Percentiles rank a stretch among this genome's conserved stretches.
These are phyloP conservation scores for Macrophomina pseudophaseolina DNA, from an alignment of 2,329 filamentous ascomycete genomes.

Conservation along the genomic window DNA sequence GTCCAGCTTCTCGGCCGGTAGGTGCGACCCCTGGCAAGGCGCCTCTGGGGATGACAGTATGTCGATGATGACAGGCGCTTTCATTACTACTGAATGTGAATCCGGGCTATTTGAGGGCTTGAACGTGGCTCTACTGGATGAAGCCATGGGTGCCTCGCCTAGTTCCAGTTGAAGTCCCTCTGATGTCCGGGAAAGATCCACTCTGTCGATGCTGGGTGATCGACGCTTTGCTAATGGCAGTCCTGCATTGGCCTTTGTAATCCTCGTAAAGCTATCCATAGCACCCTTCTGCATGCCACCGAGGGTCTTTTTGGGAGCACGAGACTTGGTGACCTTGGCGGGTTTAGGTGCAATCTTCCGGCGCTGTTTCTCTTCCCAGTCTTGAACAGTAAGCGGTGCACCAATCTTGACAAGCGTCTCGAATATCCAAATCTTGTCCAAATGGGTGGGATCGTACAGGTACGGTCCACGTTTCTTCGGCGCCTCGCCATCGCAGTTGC, in stretches of 20 bases:
- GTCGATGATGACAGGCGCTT: not conserved
- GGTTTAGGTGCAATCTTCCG: slow-evolving; percentile 26
- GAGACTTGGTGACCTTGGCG: slow-evolving; percentile 14
- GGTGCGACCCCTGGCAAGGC: not conserved
- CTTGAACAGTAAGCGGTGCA: slow-evolving; percentile 67
- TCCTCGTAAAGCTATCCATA: slow-evolving; percentile 11
- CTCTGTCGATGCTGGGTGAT: slow-evolving; percentile 11
- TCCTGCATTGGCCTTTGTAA: slow-evolving; percentile 3
- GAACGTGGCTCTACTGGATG: not conserved
- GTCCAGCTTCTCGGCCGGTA: not conserved
- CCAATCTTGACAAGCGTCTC: slow-evolving; percentile 68
- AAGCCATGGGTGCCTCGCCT: not conserved
- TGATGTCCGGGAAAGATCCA: slow-evolving; percentile 6
- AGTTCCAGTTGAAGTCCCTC: not conserved
- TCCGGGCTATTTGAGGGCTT: not conserved
- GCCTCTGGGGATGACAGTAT: slow-evolving; percentile 8
- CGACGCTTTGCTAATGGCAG: not conserved
- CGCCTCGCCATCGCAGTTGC: slow-evolving; percentile 35
- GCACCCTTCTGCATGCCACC: slow-evolving; percentile 14
- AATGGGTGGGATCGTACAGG: slow-evolving; percentile 68
- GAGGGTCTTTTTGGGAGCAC: not conserved
- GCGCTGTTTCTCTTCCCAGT: slow-evolving; percentile 61
- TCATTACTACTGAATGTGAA: not conserved
- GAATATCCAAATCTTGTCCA: slow-evolving; percentile 72
- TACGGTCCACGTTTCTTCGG: slow-evolving; percentile 50